These are phyloP conservation scores for Myxozyma monticola DNA, from an alignment of 805 yeast genomes.

Conservation along the genomic window DNA sequence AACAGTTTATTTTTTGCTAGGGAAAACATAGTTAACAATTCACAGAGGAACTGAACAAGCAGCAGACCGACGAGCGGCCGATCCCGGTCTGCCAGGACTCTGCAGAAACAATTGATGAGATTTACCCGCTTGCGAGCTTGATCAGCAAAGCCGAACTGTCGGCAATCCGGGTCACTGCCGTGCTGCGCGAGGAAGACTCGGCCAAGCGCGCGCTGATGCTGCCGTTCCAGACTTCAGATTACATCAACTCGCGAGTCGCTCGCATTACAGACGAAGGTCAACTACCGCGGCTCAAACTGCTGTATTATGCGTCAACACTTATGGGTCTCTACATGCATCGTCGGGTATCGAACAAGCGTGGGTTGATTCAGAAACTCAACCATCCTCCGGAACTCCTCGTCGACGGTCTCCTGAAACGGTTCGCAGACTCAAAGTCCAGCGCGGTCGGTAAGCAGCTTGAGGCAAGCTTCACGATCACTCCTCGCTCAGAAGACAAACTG, in stretches of 20 bases:
- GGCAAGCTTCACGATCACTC: slow-evolving; percentile 69
- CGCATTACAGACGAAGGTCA: slow-evolving; percentile 47
- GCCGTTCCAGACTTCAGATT: slow-evolving; percentile 26
- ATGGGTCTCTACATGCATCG: slow-evolving; percentile 78
- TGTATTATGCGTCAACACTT: slow-evolving; percentile 78
- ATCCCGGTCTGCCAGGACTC: slow-evolving; percentile 74
- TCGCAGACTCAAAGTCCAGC: slow-evolving; percentile 65
- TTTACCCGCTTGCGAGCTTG: slow-evolving; percentile 72
- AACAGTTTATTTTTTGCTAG: neutral
- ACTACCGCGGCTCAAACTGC: slow-evolving; percentile 59
- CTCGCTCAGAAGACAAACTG: slow-evolving; percentile 82
- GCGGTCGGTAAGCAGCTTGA: slow-evolving; percentile 28
- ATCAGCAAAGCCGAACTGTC: slow-evolving; percentile 67
- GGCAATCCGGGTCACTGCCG: slow-evolving; percentile 56
- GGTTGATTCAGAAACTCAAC: slow-evolving; percentile 56
- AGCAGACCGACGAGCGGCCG: slow-evolving; percentile 69
- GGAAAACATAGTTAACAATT: neutral
- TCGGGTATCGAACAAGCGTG: slow-evolving; percentile 59
- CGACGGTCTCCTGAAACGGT: slow-evolving; percentile 69
- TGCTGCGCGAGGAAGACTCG: slow-evolving; percentile 47
- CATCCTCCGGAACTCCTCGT: slow-evolving; percentile 71
- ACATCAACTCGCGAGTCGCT: slow-evolving; percentile 37
- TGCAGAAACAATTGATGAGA: slow-evolving; percentile 80
- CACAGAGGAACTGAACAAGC: slow-evolving; percentile 59
- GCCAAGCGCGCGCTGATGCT: slow-evolving; percentile 18